phyloP scores from a whole-genome alignment of 768 basidiomycete genomes.

The Mycena sanguinolenta region DNA sequence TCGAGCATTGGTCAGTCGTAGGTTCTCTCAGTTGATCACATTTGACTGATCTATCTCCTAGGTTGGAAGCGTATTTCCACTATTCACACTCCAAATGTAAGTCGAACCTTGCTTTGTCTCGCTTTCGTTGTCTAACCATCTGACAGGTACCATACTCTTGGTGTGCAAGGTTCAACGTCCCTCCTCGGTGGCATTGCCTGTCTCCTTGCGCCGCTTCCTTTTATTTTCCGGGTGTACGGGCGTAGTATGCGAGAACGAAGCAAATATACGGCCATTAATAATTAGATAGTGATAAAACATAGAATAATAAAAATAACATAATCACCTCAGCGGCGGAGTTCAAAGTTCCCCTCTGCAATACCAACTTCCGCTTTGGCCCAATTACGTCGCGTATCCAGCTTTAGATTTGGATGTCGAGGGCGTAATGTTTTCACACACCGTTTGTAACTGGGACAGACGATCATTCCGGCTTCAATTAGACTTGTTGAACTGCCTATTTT shows the following conservation, averaged over 20 bases:
- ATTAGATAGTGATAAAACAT: too few relatives aligned
- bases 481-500: background rate
- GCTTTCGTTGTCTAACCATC: too few relatives aligned
- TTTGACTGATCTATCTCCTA: background rate
- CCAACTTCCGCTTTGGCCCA: too few relatives aligned
- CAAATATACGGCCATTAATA: slow-evolving; percentile 4
- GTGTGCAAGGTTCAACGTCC: slow-evolving; percentile 31
- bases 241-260: slow-evolving; percentile 23
- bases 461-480: too few relatives aligned
- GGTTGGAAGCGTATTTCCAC: slow-evolving; percentile 31
- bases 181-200: slow-evolving; percentile 31
- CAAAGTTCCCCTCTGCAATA: too few relatives aligned
- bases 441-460: too few relatives aligned
- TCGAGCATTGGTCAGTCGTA: slow-evolving; percentile 19
- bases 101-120: background rate
- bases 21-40: too few relatives aligned
- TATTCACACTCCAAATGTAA: slow-evolving; percentile 34
- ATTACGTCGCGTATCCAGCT: too few relatives aligned
- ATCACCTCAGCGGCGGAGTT: too few relatives aligned
- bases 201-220: slow-evolving; percentile 33
- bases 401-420: too few relatives aligned
- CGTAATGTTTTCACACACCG: too few relatives aligned
- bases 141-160: slow-evolving; percentile 14
- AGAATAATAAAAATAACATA: too few relatives aligned
- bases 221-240: slow-evolving; percentile 28